Base-by-base conservation (phyloP, 768 basidiomycete genomes). In the Symmetrospora coprosmae region DNA sequence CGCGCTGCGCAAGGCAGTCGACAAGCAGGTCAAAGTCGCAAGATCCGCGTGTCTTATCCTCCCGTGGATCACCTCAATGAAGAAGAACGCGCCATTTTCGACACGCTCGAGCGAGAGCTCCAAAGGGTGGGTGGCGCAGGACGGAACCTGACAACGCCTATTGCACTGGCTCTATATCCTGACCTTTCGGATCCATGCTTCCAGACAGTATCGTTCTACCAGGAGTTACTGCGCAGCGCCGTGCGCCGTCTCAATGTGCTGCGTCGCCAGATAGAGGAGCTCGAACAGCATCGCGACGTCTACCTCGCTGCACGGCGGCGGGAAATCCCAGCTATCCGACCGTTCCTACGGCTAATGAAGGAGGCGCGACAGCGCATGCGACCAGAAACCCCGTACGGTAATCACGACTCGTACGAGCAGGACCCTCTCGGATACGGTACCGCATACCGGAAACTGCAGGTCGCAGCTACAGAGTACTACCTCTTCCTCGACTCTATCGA, bases 191-290 rank as follows among this genome's bases (percentile, higher is more conserved):
- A n/a, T 9, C 37, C 28, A 9, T 27, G 34, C 16, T 25, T 43
- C 4, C 27, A 56, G 53, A 33, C 43, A 14, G 53, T 41, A 23
- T 4, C 40, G 6, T 56, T 56, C 53, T 56, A 56, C 53, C 4
- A 13, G 6, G 38, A 56, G 19, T 11, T 45, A 19, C 16, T 43
- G 11, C 16, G 13, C 17, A 28, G 43, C 11, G 53, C 53, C 23
- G 28, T 17, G 16, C n/a, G 23, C 6, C 39, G 39, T 17, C 34
- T 5, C 17, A 5, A 45, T 4, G 37, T 56, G 13, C 16, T 56
- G 6, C 4, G 34, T n/a, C 25, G 28, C 5, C 53, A 56, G 38
- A 4, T 43, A 4, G 3, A 19, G 16, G 6, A 56, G 19, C 53
- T 56, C 5, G 13, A 25, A 39, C 5, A 7, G 19, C 53, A 56